Conservation (phyloP, 2,329 filamentous ascomycete species). For the Aulographum hederae region DNA sequence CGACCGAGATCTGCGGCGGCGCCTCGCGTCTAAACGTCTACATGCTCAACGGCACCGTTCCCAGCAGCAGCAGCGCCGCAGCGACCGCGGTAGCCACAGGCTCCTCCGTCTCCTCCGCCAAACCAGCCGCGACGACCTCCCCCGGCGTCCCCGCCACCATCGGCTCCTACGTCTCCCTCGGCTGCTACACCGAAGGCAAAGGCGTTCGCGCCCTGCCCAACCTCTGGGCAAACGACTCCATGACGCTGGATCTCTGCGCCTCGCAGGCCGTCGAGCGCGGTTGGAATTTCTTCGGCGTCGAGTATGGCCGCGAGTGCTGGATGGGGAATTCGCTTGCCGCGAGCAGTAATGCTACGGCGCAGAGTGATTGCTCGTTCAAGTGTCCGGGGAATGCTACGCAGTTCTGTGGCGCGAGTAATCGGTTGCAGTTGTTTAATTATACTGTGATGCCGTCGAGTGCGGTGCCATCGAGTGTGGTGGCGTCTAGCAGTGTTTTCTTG, state of each 20-base stretch:
- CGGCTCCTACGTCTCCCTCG: slow-evolving; percentile 2
- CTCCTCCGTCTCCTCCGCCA: not conserved
- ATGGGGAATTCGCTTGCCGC: slow-evolving; percentile 1
- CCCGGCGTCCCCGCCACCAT: slow-evolving; percentile 1
- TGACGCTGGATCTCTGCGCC: slow-evolving; percentile 5
- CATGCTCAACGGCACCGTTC: not conserved
- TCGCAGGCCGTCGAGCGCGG: not conserved
- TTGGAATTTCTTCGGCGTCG: slow-evolving; percentile 3
- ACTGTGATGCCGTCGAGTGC: not conserved
- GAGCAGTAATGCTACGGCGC: not conserved
- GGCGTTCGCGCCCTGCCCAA: slow-evolving; percentile 2
- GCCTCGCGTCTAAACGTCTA: not conserved
- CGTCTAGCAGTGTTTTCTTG: not conserved
- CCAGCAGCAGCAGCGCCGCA: not conserved
- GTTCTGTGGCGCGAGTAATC: slow-evolving; percentile 4
- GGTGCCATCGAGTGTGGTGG: not conserved
- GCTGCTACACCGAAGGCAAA: slow-evolving; percentile 4
- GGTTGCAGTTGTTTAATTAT: slow-evolving; percentile 4
- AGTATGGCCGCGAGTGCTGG: slow-evolving; percentile 5
- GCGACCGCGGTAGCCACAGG: not conserved
- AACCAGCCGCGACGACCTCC: not conserved
- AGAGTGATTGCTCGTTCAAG: not conserved
- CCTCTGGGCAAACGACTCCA: slow-evolving; percentile 1
- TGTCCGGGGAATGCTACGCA: not conserved
- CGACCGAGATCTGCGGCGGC: slow-evolving; percentile 1